A percentile compares a stretch with the other conserved stretches of the same genome.
Evolutionary conservation across 371 early-diverging fungal species (phyloP).

Genomic region (Mucor velutinosus): DNA sequence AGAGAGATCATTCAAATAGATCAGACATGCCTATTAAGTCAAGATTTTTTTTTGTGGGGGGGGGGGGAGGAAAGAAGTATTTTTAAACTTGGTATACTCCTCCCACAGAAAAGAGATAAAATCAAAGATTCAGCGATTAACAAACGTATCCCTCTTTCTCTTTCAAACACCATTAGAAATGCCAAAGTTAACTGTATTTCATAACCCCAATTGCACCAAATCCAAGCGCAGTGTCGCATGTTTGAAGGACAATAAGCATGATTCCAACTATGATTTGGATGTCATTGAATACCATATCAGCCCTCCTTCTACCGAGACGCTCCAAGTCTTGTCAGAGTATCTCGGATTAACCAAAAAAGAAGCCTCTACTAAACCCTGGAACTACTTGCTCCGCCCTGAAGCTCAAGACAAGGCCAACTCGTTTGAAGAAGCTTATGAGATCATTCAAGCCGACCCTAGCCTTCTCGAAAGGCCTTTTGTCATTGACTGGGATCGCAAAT

Average conservation of each 20-base stretch:
- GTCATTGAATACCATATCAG: slow-evolving; percentile 30
- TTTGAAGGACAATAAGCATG: slow-evolving; percentile 28
- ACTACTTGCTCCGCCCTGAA: slow-evolving; percentile 35
- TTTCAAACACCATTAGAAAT: background rate
- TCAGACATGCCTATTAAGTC: background rate
- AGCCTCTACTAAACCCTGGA: slow-evolving; percentile 18
- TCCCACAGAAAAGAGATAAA: background rate
- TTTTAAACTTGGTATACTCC: background rate
- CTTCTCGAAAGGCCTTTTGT: slow-evolving; percentile 50
- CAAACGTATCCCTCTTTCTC: background rate
- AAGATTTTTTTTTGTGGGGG: background rate
- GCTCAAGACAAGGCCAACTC: slow-evolving; percentile 27
- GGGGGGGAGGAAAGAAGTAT: no score
- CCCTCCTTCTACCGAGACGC: slow-evolving; percentile 31
- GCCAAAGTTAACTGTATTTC: slow-evolving; percentile 30
- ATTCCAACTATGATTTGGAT: slow-evolving; percentile 30
- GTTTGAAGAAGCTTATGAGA: slow-evolving; percentile 31
- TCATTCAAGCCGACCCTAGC: slow-evolving; percentile 38
- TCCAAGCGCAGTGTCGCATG: slow-evolving; percentile 27
- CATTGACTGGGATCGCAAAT: slow-evolving; percentile 48
- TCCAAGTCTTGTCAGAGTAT: slow-evolving; percentile 30
- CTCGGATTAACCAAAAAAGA: slow-evolving; percentile 27
- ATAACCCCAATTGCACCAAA: slow-evolving; percentile 47
- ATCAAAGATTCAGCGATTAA: background rate
- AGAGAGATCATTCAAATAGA: background rate